Percentiles rank a stretch among this genome's conserved stretches.
These are phyloP conservation scores for Entomophthora muscae DNA, from an alignment of 371 early-diverging fungal genomes.

Conservation along the genomic window DNA sequence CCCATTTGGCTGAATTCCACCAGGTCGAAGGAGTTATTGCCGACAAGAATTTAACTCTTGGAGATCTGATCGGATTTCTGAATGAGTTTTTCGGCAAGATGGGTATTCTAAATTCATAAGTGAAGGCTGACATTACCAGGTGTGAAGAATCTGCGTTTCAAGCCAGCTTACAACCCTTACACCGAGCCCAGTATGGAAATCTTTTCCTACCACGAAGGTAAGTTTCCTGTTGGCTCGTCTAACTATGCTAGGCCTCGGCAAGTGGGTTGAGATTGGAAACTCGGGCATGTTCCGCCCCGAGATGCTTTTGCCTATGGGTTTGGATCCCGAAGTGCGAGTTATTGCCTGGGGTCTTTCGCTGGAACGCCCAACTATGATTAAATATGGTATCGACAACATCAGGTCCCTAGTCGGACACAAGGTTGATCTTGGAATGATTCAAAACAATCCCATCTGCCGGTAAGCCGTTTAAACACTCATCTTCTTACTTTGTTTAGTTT, in stretches of 20 bases:
- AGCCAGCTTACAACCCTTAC: constrained; percentile 99
- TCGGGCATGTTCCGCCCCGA: constrained; percentile 99
- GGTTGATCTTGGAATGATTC: constrained; percentile 89
- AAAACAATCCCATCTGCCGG: constrained; percentile 79
- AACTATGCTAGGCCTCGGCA: constrained; percentile 45
- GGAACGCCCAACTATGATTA: constrained; percentile 99
- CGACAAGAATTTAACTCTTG: constrained; percentile 88
- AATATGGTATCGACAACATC: constrained; percentile 94
- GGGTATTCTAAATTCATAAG: constrained; percentile 29
- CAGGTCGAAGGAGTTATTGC: constrained; percentile 99
- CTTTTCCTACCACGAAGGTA: constrained; percentile 92
- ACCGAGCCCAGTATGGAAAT: constrained; percentile 99
- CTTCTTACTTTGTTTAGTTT: neutral
- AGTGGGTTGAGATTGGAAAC: constrained; percentile 99
- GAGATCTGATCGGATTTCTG: constrained; percentile 95
- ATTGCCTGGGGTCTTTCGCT: constrained; percentile 98
- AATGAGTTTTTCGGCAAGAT: constrained; percentile 96
- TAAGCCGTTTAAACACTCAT: constrained; percentile 17
- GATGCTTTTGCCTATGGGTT: constrained; percentile 94
- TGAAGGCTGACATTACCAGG: constrained; percentile 14
- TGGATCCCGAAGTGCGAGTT: constrained; percentile 91
- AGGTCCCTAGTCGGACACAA: constrained; percentile 97
- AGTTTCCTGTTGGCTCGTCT: neutral
- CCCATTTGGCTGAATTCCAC: constrained; percentile 99
- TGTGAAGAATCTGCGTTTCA: constrained; percentile 91